Evolutionary conservation across 345 rosid species (phyloP), one percentile per base, ranked within the genome.

Genomic region (Eucalyptus fibrosa): DNA sequence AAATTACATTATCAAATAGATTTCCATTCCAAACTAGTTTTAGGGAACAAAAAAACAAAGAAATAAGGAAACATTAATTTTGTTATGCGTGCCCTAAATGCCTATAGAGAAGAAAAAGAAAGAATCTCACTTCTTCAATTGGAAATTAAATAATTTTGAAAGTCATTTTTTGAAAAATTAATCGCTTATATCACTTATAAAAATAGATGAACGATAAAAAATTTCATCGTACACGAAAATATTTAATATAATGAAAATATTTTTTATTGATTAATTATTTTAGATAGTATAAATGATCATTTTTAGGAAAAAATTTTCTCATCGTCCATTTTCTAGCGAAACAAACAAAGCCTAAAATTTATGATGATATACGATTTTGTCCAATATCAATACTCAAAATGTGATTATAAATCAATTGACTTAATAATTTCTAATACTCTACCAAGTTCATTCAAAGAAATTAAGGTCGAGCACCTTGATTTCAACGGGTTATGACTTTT

Each of bases 31-130:
- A 51, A 51, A 51, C 2, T 1, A 3, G 21, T 17, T 51, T 50
- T 0, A 3, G 4, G 4, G 55, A 51, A 51, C 0, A 51, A 0
- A 51, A 50, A 50, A 51, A 51, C 3, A 7, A 0, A 51, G 1
- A 51, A 51, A 51, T 51, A 7, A 0, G 9, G 8, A 51, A 51
- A 51, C 8, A 51, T 51, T 17, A 51, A 51, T 51, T 51, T 17
- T 51, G 8, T 51, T 0, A 51, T 51, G 55, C 0, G 21, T 3
- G 2, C 55, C 21, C 13, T 5, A 9, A 34, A 69, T 34, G 81
- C 14, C 81, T 69, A 18, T 18, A 34, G 14, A 69, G 1, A 34
- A 69, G 44, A 17, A 34, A 9, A 23, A 23, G 60, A 23, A 62
- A 62, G 10, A 62, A 62, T n/a, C 37, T 55, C 18, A 62, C 19